Conservation (phyloP, 2,329 filamentous ascomycete genomes). For the Diplodia scrobiculata region DNA sequence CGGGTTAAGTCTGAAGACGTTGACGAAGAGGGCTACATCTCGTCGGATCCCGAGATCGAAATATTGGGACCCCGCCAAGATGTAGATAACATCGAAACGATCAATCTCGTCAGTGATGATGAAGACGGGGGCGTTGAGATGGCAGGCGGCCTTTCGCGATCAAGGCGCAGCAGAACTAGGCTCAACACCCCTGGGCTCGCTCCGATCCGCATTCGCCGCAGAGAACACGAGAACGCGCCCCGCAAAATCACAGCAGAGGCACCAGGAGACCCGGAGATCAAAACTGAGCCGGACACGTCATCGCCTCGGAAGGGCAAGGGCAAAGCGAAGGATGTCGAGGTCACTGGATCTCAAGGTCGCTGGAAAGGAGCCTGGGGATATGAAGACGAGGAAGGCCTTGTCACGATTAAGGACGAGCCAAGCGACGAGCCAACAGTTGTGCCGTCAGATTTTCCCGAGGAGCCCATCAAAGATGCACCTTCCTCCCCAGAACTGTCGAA, state of each 20-base stretch:
- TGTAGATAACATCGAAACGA: conserved; percentile 57
- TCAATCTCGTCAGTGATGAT: conserved; percentile 59
- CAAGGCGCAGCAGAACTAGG: conserved; percentile 12
- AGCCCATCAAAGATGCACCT: conserved; percentile 35
- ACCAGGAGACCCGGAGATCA: conserved; percentile 49
- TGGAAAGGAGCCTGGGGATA: conserved; percentile 52
- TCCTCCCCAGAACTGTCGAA: conserved; percentile 39
- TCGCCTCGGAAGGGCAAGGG: conserved; percentile 42
- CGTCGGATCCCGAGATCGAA: conserved; percentile 56
- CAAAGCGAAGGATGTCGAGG: conserved; percentile 50
- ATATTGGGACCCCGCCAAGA: conserved; percentile 53
- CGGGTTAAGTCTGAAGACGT: conserved; percentile 35
- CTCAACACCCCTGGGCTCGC: conserved; percentile 40
- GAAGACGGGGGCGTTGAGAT: conserved; percentile 43
- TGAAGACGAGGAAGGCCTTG: conserved; percentile 42
- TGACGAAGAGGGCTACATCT: conserved; percentile 48
- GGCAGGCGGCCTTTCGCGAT: conserved; percentile 34
- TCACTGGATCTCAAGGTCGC: conserved; percentile 46
- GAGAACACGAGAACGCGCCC: conserved; percentile 58
- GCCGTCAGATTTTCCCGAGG: conserved; percentile 33
- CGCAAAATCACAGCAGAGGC: conserved; percentile 59
- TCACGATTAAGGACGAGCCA: conserved; percentile 58
- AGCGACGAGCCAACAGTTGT: conserved; percentile 50
- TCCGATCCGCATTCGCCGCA: conserved; percentile 59
- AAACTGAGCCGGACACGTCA: conserved; percentile 34